A percentile compares a stretch with the other conserved stretches of the same genome.
phyloP scores from a whole-genome alignment of 352 stramenopile genomes.

The Saprolegnia diclina region DNA sequence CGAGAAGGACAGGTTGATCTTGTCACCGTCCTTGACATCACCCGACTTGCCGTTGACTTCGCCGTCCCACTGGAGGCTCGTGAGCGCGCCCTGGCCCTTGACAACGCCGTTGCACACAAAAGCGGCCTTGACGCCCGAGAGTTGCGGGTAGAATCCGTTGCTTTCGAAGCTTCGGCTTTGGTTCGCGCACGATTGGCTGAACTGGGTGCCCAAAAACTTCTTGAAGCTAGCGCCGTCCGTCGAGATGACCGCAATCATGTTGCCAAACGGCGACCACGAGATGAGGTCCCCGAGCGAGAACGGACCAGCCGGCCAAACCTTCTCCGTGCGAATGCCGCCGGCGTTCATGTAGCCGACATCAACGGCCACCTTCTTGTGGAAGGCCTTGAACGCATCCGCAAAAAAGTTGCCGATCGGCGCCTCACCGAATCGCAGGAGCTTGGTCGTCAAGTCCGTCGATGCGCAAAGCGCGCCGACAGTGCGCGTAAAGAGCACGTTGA shows the following conservation, averaged over 20 bases:
- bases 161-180: no score
- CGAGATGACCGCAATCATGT: constrained; percentile 52
- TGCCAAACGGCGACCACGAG: constrained; percentile 61
- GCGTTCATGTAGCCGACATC: constrained; percentile 62
- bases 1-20: constrained; percentile 48
- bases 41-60: constrained; percentile 56
- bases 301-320: constrained; percentile 40
- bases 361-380: constrained; percentile 41
- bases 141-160: no score
- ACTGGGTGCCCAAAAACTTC: constrained; percentile 49
- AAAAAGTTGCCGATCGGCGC: constrained; percentile 53
- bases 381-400: constrained; percentile 40
- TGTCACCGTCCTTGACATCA: constrained; percentile 46
- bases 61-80: constrained; percentile 49
- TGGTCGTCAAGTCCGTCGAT: constrained; percentile 45
- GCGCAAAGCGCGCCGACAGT: constrained; percentile 52
- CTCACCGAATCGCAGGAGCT: constrained; percentile 45
- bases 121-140: no score
- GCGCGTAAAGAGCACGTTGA: constrained; percentile 40
- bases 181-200: constrained; percentile 43
- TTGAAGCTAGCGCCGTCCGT: constrained; percentile 56
- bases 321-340: constrained; percentile 59
- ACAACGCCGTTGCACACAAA: constrained; percentile 58
- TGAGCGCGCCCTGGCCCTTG: constrained; percentile 34
- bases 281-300: constrained; percentile 56